Evolutionary conservation across 2,329 filamentous ascomycete genomes (phyloP), one percentile per base, ranked within the genome.

Genomic region (Lachnum nothofagi): DNA sequence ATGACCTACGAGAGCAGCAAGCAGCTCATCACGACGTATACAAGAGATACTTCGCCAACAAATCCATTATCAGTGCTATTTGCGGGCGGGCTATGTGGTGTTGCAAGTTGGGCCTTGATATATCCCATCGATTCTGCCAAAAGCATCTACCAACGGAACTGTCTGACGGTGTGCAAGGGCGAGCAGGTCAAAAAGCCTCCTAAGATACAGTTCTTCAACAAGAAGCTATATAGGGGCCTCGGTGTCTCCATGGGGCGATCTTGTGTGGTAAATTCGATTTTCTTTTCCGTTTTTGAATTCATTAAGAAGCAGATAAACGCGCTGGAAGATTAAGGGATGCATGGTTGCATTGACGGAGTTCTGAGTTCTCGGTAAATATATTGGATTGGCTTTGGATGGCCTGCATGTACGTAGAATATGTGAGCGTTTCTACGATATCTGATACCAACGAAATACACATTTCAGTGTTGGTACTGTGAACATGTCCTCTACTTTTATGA

Each of bases 1-100:
- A 88, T 87, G 71, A 91, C 88, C 24, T 94, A 94, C 66, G 88
- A 94, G 68, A 90, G 86, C 65, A 81, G 82, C 59, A 94, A 94
- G 65, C 88, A 93, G 66, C 70, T 91, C 20, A 77, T 90, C 55
- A 87, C 85, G 17, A 88, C 87, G 14, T 81, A 86, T 55, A 80
- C 79, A 35, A 79, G 85, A 41, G 85, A 86, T 55, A 78, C 78
- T 52, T 82, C 83, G 6, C 82, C 86, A n/a, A 88, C 85, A 42
- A 86, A 86, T 61, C 86, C 87, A n/a, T 66, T 88, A 46, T 85
- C 88, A 14, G 87, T 93, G 25, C 79, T 91, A 12, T 74, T 84
- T 41, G 86, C 88, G 17, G 89, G 89, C 46, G 88, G 85, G 20
- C 72, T 91, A 46, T 93, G 88, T 65, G 88, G 88, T 2, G 80